Evolutionary conservation across 1,139 yeast species (phyloP), one percentile per base, ranked within the genome.

Genomic region (Taphrina betulina): DNA sequence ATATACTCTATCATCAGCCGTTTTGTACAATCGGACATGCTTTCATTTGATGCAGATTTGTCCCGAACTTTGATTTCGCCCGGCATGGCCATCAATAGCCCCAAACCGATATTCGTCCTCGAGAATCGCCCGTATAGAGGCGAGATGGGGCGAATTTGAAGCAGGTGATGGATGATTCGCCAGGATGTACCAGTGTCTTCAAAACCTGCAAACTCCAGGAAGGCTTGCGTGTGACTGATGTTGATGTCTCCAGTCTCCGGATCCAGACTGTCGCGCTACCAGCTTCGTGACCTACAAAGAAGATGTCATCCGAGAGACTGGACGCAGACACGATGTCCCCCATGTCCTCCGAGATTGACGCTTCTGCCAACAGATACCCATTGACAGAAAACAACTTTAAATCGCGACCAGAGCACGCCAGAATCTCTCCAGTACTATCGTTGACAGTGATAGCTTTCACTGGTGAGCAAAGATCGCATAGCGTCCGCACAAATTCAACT

Each of bases 351-450:
- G 8, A 17, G 12, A 19, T 20, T 10, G 2, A 12, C 2, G 29
- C 12, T 23, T 14, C 20, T 3, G 46, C 46, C 22, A 50, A 33
- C 20, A 38, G 24, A 3, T 5, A 14, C 2, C 54, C 54, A 20
- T 50, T 50, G 45, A 50, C 22, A 5, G 54, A 34, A 29, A 29
- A 40, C 2, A 50, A 1, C 8, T 12, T 31, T 14, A 50, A 8
- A 2, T 16, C 10, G 4, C n/a, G 20, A 2, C 16, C 19, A 2
- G 59, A 58, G 17, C 57, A 53, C 7, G 59, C 59, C 23, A 60
- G 34, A 17, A 63, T 58, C 31, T 63, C 62, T 10, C 66, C 67
- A 8, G 61, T 62, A n/a, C 45, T 42, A n/a, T 63, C 62, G 38
- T 61, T 60, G 26, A 64, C 59, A 7, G 60, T 60, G 4, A 63